Evolutionary conservation across 2,329 filamentous ascomycete genomes (phyloP).

Genomic region (Penicillium oxalicum): DNA sequence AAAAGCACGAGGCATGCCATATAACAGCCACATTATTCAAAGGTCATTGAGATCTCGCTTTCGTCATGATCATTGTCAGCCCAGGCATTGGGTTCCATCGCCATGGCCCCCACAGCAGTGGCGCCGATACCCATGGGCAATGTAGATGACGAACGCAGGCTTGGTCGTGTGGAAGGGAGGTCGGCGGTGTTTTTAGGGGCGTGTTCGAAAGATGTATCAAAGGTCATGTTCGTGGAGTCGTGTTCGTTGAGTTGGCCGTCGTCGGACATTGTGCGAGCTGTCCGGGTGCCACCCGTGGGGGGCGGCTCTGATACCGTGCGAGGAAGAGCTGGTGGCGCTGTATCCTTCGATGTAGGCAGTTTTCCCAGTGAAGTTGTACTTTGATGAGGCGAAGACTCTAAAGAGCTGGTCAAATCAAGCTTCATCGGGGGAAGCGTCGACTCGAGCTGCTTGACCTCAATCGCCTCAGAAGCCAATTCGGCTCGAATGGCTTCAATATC

Average conservation of each 20-base stretch:
- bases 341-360: slow-evolving; percentile 37
- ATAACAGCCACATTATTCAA: slow-evolving; percentile 52
- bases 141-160: slow-evolving; percentile 28
- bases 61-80: slow-evolving; percentile 57
- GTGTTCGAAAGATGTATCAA: slow-evolving; percentile 57
- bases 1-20: slow-evolving; percentile 1
- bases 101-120: slow-evolving; percentile 25
- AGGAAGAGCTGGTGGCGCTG: slow-evolving; percentile 9
- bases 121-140: slow-evolving; percentile 26
- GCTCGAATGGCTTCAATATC: slow-evolving; percentile 91
- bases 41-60: slow-evolving; percentile 71
- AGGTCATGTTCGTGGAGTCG: slow-evolving; percentile 59
- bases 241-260: slow-evolving; percentile 17
- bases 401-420: slow-evolving; percentile 50
- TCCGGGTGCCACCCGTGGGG: slow-evolving; percentile 4
- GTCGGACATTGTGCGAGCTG: slow-evolving; percentile 10
- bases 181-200: slow-evolving; percentile 21
- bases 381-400: slow-evolving; percentile 14
- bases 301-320: slow-evolving; percentile 18
- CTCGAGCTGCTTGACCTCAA: slow-evolving; percentile 72
- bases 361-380: slow-evolving; percentile 27
- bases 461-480: slow-evolving; percentile 68
- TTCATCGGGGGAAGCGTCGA: slow-evolving; percentile 89
- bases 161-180: slow-evolving; percentile 17
- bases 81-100: slow-evolving; percentile 59